Evolutionary conservation across 495 filamentous ascomycete species (phyloP), one percentile per base, ranked within the genome.

Genomic region (Aspergillus nanangensis): DNA sequence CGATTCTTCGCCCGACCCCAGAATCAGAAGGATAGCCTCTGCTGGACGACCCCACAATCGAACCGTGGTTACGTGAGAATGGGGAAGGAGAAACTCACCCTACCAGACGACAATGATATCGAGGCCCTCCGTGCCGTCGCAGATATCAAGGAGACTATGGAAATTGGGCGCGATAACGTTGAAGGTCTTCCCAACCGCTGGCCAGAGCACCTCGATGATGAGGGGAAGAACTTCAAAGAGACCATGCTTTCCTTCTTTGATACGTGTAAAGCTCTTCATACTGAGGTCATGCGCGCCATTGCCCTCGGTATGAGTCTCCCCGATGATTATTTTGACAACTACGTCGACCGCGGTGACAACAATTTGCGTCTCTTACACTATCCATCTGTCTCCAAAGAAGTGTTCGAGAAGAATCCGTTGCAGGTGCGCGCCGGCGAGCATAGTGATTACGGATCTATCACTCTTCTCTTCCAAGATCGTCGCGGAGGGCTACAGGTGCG

Each of bases 311-410:
- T 97, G 77, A 84, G 79, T 0, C 66, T 95, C 8, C 78, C 84
- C 0, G 75, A 81, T 43, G 58, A 59, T 1, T 95, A 83, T 70
- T 97, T 97, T 54, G 91, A 96, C 51, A 57, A 63, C 5, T 94
- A 77, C 55, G 81, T 85, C 3, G 75, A 80, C 48, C 71, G 59
- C 0, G 89, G 86, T 0, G 90, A 96, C 58, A 96, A 96, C 56
- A 96, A 77, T 1, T 72, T 97, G 21, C 78, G 92, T n/a, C 66
- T 96, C 40, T 70, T 97, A 50, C 92, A 96, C 58, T 96, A 97
- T 58, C 91, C 90, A 0, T 66, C 75, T 7, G 85, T 91, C 2
- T 56, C 60, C 20, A 80, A 78, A 42, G 70, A 79, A 7, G 77
- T 88, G 4, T 96, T 96, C 60, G 58, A 66, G 51, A 66, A 78